phyloP scores from a whole-genome alignment of 257 asterid genomes.

The Solanum clarkiae region DNA sequence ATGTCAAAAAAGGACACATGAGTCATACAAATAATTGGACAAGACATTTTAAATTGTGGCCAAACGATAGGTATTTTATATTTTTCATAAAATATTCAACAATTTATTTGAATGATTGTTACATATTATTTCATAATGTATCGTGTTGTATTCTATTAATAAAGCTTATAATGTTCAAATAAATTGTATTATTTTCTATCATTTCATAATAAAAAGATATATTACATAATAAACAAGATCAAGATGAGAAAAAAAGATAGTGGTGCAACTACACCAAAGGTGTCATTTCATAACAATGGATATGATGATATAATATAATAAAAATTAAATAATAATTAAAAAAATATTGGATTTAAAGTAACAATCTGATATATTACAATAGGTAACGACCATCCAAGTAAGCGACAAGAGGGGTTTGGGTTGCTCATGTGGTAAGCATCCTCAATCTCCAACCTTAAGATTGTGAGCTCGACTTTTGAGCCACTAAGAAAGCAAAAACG shows the following conservation, averaged over 20 bases:
- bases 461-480: too few relatives aligned
- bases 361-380: not conserved
- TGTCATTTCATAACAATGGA: not conserved
- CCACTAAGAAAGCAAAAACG: too few relatives aligned
- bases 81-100: too few relatives aligned
- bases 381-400: not conserved
- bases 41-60: not conserved
- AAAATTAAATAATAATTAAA: not conserved
- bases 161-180: not conserved
- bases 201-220: not conserved
- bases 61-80: not conserved
- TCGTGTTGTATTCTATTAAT: not conserved
- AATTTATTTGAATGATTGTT: not conserved
- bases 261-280: not conserved
- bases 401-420: too few relatives aligned
- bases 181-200: not conserved
- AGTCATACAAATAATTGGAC: not conserved
- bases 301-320: not conserved
- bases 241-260: not conserved
- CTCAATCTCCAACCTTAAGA: too few relatives aligned
- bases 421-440: too few relatives aligned
- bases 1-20: not conserved
- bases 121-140: not conserved
- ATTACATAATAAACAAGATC: not conserved
- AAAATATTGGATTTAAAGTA: not conserved